Evolutionary conservation across 768 basidiomycete genomes (phyloP), one percentile per base, ranked within the genome.

Genomic region (Clitopilus hobsonii): DNA sequence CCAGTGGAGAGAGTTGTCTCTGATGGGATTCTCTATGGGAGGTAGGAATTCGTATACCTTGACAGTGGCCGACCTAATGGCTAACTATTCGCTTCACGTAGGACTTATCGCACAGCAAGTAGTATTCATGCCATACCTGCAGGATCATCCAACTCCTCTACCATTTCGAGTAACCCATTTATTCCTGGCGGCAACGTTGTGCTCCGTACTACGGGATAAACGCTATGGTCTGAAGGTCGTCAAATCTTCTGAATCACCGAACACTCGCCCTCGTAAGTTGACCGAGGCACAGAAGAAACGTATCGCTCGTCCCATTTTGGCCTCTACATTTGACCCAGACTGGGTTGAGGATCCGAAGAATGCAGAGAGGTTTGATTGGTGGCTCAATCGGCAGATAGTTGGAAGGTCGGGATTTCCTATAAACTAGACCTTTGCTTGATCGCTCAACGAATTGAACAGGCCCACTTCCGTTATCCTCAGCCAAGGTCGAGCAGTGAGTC

Each of bases 1-100:
- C 22, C 63, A 66, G 26, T 80, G 78, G 76, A 69, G 67, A 51
- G 64, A 74, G 30, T 51, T 81, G 14, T 66, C 74, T 5, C 56
- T 81, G 0, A 75, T 77, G 52, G 79, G 78, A 7, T 79, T 74
- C 60, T 81, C 80, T 6, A 80, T 81, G 79, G 79, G 79, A 58
- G 79, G 78, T 77, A 60, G 38, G 67, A 59, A 2, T 18, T 27
- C n/a, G 4, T 10, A 18, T 14, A 16, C 28, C 23, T 22, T 23
- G 6, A 55, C n/a, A 11, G 20, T 11, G 47, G 18, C 25, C 24
- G 16, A n/a, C 16, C 51, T 28, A 23, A 52, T 28, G 11, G 38
- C 2, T 24, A 32, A 32, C 7, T 7, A 7, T 32, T 7, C 30
- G 16, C 30, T 16, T 32, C 16, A 32, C n/a, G 8, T 20, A 79